These are phyloP conservation scores for Peniophora sp. DNA, from an alignment of 1,284 basidiomycete species.

Conservation along the genomic window DNA sequence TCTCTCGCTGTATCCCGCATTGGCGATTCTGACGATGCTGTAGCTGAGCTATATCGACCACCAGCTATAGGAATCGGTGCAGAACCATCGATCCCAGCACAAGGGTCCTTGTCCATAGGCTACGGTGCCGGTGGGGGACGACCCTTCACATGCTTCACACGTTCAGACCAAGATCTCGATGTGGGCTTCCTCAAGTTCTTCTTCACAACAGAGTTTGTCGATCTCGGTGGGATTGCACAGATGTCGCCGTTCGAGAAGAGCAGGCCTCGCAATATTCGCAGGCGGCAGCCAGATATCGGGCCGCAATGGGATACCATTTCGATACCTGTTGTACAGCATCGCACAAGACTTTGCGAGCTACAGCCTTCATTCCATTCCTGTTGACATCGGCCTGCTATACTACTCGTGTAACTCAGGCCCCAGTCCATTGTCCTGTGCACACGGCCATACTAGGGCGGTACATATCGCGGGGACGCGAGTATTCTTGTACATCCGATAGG, in stretches of 20 bases:
- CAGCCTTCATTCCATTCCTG: too few species aligned
- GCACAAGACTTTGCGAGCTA: too few species aligned
- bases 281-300: background rate
- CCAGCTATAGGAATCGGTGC: background rate
- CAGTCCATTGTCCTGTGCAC: too few species aligned
- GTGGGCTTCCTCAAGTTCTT: slow-evolving; percentile 27
- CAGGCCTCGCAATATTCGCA: background rate
- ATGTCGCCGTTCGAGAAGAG: slow-evolving; percentile 16
- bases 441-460: too few species aligned
- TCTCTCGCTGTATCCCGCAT: background rate
- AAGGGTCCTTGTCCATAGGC: slow-evolving; percentile 20
- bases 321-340: background rate
- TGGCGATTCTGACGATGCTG: background rate
- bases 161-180: slow-evolving; percentile 16
- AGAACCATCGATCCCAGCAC: slow-evolving; percentile 20
- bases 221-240: slow-evolving; percentile 17
- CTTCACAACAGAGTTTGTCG: slow-evolving; percentile 18
- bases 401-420: too few species aligned
- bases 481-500: too few species aligned
- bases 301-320: background rate
- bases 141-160: slow-evolving; percentile 20
- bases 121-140: slow-evolving; percentile 20
- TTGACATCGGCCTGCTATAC: too few species aligned
- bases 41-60: background rate
- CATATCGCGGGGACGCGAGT: too few species aligned